Base-by-base conservation (phyloP, 1,284 basidiomycete genomes). In the Tilletia caries region DNA sequence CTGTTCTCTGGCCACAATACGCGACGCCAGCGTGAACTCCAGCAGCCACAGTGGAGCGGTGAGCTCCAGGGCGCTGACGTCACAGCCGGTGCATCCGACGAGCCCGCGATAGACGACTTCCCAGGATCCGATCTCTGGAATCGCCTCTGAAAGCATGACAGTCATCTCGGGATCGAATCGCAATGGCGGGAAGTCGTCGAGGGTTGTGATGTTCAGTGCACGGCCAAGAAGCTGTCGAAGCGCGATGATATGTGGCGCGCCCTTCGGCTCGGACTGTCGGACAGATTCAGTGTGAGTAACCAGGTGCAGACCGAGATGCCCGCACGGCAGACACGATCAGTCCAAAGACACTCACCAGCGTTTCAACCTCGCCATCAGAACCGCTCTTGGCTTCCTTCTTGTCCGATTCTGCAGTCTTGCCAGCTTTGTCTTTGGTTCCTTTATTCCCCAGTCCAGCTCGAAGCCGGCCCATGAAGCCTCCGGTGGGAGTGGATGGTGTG, bases 31-130 rank as follows among this genome's bases (percentile, higher is more conserved):
- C 54, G 97, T 84, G 78, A 90, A 95, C 82, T 97, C 92, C 62
- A 95, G 85, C 64, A 96, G 85, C 95, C 95, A 98, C 71, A 89
- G 82, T 1, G 94, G 95, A 86, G 92, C 88, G 37, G 85, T 85
- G 79, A 90, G 89, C 84, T 97, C 94, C 44, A 98, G 86, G 12
- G 85, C 83, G 32, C 87, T 86, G 46, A 88, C 79, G 75, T 97
- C 94, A 13, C 71, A 65, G 10, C 87, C 88, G 0, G 89, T 89
- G 62, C 86, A 88, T 1, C 87, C 87, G 2, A 90, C 87, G 48
- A 88, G 87, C 0, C 92, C 91, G 29, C 92, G 87, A 79, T 95
- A 79, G 1, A 92, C 85, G 3, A 88, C 89, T 8, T 87, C 88
- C 89, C 91, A 95, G 2, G 91, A 90, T 1, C 90, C 91, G 0